Percentiles rank a stretch among this genome's conserved stretches.
phyloP scores from a whole-genome alignment of 1,284 basidiomycete species.

The Cryptococcus amylolentus region DNA sequence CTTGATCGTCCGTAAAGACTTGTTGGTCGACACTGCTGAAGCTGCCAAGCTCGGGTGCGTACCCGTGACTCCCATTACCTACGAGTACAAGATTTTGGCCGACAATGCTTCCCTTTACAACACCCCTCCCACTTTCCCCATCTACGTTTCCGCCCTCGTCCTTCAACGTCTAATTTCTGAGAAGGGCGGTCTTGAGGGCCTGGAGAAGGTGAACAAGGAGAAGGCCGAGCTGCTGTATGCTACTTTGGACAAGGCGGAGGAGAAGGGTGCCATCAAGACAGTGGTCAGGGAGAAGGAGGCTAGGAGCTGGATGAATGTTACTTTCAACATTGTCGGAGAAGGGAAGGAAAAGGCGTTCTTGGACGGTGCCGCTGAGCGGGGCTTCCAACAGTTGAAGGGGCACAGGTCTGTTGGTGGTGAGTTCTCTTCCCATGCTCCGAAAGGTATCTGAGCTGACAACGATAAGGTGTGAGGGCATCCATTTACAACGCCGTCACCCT shows the following conservation, averaged over 20 bases:
- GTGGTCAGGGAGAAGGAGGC: constrained; percentile 66
- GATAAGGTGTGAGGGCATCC: constrained; percentile 77
- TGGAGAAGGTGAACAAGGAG: constrained; percentile 63
- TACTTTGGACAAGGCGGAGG: constrained; percentile 66
- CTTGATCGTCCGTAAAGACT: constrained; percentile 87
- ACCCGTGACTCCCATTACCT: constrained; percentile 56
- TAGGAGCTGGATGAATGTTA: constrained; percentile 89
- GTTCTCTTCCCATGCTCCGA: constrained; percentile 28
- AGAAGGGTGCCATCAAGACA: constrained; percentile 61
- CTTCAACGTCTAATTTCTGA: constrained; percentile 64
- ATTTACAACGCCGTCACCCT: constrained; percentile 93
- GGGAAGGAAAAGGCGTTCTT: constrained; percentile 70
- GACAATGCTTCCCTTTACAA: constrained; percentile 85
- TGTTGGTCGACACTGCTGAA: constrained; percentile 79
- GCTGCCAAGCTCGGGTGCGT: constrained; percentile 69
- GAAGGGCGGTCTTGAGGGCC: constrained; percentile 68
- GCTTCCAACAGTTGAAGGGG: constrained; percentile 83
- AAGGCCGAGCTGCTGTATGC: constrained; percentile 75
- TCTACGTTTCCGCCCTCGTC: constrained; percentile 89
- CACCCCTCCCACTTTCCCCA: constrained; percentile 87
- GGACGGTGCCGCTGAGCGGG: constrained; percentile 67
- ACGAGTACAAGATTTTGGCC: constrained; percentile 81
- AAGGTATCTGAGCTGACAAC: not conserved
- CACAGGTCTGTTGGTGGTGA: constrained; percentile 66
- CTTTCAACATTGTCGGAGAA: constrained; percentile 70